Base-by-base conservation (phyloP, 176 grass and related monocot species). In the Oryza longistaminata region DNA sequence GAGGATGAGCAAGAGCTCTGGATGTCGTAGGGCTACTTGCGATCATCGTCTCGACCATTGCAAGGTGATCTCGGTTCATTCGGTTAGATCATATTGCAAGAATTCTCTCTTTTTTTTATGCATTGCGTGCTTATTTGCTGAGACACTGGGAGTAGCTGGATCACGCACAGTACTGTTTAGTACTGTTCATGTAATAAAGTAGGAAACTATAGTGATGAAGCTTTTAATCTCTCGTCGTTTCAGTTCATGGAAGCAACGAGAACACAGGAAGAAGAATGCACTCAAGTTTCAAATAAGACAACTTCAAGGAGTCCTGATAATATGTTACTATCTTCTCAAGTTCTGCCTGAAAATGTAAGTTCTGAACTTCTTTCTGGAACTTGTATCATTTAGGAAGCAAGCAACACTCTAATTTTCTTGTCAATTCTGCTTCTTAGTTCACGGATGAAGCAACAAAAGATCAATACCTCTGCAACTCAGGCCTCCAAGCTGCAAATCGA, bases 61-160 rank as follows among this genome's bases (percentile, higher is more conserved):
- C 22, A 37, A 85, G 82, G 82, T 85, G 46, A 85, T 71, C 15
- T 53, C 7, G 16, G 27, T 12, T 84, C 14, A 22, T 84, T 76
- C 62, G 0, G 1, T 40, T 27, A 14, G 9, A 40, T 67, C 3
- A 31, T 19, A 15, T 74, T 10, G n/a, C 19, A 64, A 49, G 37
- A 6, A 35, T 16, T 24, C 24, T 45, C n/a, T 2, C 1, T 40
- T 8, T 17, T 6, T 45, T 69, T 52, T n/a, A n/a, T n/a, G 16
- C 46, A 70, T 55, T 35, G 15, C 3, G 7, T 70, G 40, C 27
- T 70, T 16, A 16, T 68, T 40, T 8, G 11, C 5, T 25, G 11
- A 14, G 22, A 17, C 64, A 13, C 2, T 48, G 19, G 19, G 50
- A 50, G 5, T 2, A 24, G 65, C 55, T 61, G 53, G 6, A 58